A percentile compares a stretch with the other conserved stretches of the same genome.
These are phyloP conservation scores for Beauveria sp. DNA, from an alignment of 2,329 filamentous ascomycete genomes.

Conservation along the genomic window DNA sequence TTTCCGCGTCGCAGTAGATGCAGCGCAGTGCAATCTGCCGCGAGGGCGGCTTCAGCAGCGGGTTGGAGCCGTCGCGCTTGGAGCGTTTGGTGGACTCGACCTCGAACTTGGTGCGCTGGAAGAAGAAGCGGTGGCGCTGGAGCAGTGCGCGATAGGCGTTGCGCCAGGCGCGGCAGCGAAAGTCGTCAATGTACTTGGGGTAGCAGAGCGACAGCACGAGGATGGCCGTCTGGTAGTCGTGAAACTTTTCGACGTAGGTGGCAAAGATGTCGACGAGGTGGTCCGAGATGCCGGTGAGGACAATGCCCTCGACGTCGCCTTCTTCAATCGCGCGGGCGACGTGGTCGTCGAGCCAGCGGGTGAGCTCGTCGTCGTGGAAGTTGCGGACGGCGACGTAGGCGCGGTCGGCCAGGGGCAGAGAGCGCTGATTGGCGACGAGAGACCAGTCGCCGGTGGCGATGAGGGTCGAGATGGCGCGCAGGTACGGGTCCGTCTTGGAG, in stretches of 20 bases:
- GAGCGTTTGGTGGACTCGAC: conserved; percentile 67
- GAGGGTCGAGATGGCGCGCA: conserved; percentile 70
- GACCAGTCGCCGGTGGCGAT: conserved; percentile 73
- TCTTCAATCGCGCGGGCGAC: conserved; percentile 52
- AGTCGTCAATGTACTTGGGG: conserved; percentile 69
- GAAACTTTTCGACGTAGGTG: conserved; percentile 66
- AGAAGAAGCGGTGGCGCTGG: conserved; percentile 65
- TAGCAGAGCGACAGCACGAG: conserved; percentile 66
- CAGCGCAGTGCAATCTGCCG: conserved; percentile 69
- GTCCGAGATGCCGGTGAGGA: conserved; percentile 71
- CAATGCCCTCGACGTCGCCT: conserved; percentile 69
- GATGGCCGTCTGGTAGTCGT: conserved; percentile 72
- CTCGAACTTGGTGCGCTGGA: conserved; percentile 69
- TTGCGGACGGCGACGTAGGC: conserved; percentile 65
- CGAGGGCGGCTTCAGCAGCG: conserved; percentile 56
- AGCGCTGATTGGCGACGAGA: conserved; percentile 63
- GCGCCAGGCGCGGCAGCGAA: conserved; percentile 68
- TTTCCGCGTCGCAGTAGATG: conserved; percentile 63
- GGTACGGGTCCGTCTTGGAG: conserved; percentile 65
- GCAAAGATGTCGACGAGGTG: conserved; percentile 67
- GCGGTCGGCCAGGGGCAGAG: conserved; percentile 67
- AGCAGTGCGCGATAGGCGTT: conserved; percentile 63
- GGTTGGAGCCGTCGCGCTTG: conserved; percentile 49
- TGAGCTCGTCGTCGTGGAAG: conserved; percentile 54
- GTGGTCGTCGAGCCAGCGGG: conserved; percentile 60